phyloP scores from a whole-genome alignment of 495 filamentous ascomycete genomes.

The Neurospora sp. region DNA sequence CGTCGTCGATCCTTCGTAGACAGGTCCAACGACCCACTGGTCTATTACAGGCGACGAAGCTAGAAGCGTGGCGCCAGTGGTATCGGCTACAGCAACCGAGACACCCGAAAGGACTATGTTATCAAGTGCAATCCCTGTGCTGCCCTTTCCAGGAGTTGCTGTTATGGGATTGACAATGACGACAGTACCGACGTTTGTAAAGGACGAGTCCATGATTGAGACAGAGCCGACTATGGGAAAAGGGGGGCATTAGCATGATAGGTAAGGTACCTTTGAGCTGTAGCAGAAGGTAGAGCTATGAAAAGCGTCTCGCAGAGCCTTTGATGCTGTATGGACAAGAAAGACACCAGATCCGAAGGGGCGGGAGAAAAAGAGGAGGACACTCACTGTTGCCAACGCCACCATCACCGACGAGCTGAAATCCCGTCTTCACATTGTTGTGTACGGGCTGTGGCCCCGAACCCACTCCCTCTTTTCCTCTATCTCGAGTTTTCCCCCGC shows the following conservation, averaged over 20 bases:
- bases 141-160: constrained; percentile 42
- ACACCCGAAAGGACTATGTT: constrained; percentile 54
- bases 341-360: too few species aligned
- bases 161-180: constrained; percentile 51
- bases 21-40: constrained; percentile 3
- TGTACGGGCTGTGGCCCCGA: background rate
- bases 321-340: too few species aligned
- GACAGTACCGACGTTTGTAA: constrained; percentile 48
- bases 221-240: constrained; percentile 37
- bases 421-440: too few species aligned
- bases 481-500: background rate
- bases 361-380: too few species aligned
- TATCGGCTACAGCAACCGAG: constrained; percentile 40
- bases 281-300: too few species aligned
- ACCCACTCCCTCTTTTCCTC: constrained; percentile 1
- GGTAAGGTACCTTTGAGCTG: too few species aligned
- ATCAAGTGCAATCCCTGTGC: constrained; percentile 60
- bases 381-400: too few species aligned
- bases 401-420: too few species aligned
- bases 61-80: constrained; percentile 35
- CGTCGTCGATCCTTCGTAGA: constrained; percentile 23
- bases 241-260: too few species aligned
- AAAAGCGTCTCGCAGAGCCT: too few species aligned
- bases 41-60: constrained; percentile 1
- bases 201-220: constrained; percentile 69